Percentiles rank a stretch among this genome's conserved stretches.
phyloP scores from a whole-genome alignment of 2,329 filamentous ascomycete species.

The Fusarium protoensiforme region DNA sequence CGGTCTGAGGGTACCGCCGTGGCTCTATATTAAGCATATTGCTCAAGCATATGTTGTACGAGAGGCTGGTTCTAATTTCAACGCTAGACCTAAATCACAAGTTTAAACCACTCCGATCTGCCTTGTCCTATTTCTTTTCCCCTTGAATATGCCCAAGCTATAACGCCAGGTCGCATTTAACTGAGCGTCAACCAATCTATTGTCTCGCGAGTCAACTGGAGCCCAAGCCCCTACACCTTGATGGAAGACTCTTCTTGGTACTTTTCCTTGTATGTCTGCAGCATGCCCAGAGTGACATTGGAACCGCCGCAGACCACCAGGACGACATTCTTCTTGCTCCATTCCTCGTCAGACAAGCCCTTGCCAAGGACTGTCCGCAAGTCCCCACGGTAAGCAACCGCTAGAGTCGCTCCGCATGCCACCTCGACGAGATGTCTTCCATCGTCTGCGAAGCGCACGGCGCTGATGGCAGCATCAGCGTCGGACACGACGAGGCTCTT shows the following conservation, averaged over 20 bases:
- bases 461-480: constrained; percentile 82
- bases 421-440: constrained; percentile 84
- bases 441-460: constrained; percentile 82
- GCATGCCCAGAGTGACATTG: constrained; percentile 70
- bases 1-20: not conserved
- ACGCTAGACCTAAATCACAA: not conserved
- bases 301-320: constrained; percentile 86
- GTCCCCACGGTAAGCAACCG: constrained; percentile 71
- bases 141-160: not conserved
- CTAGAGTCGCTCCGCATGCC: constrained; percentile 85
- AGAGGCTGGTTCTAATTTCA: not conserved
- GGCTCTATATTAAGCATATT: constrained; percentile 4
- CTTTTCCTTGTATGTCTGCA: constrained; percentile 66
- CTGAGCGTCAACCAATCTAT: not conserved
- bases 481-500: constrained; percentile 53
- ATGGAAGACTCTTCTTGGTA: constrained; percentile 51
- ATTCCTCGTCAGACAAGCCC: constrained; percentile 65
- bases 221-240: constrained; percentile 35
- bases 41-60: not conserved
- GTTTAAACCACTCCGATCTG: not conserved
- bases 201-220: not conserved
- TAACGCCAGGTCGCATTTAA: not conserved
- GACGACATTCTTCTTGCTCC: constrained; percentile 77
- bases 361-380: constrained; percentile 70
- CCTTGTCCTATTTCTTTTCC: not conserved